These are phyloP conservation scores for Calcarisporium arbuscula DNA, from an alignment of 2,329 filamentous ascomycete genomes.

Conservation along the genomic window DNA sequence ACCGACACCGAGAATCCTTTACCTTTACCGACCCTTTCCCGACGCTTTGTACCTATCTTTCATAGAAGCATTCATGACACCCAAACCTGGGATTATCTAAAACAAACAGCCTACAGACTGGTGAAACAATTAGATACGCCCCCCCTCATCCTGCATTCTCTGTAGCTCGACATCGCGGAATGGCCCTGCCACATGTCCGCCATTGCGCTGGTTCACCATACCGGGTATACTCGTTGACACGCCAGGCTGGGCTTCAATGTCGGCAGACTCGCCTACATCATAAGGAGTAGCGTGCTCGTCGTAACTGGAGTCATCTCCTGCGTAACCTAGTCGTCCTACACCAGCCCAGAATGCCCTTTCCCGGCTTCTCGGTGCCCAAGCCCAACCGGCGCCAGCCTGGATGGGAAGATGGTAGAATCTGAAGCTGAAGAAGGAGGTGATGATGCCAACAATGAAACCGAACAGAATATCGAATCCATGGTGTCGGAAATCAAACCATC, in stretches of 20 bases:
- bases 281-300: conserved; percentile 15
- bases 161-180: conserved; percentile 27
- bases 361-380: conserved; percentile 72
- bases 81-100: too few relatives aligned
- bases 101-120: too few relatives aligned
- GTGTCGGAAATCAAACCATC: conserved; percentile 84
- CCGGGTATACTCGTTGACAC: conserved; percentile 2
- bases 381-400: conserved; percentile 70
- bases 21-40: too few relatives aligned
- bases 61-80: too few relatives aligned
- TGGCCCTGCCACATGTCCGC: conserved; percentile 5
- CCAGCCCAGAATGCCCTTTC: conserved; percentile 75
- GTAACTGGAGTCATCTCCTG: conserved; percentile 35
- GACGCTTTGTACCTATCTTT: too few relatives aligned
- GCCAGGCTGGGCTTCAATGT: conserved; percentile 12
- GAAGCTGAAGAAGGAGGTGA: conserved; percentile 69
- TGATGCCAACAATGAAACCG: conserved; percentile 71
- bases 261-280: conserved; percentile 20
- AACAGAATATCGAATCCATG: conserved; percentile 89
- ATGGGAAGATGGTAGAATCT: conserved; percentile 82
- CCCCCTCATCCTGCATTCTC: conserved; percentile 11
- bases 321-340: conserved; percentile 55
- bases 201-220: conserved; percentile 10
- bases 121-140: too few relatives aligned
- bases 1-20: too few relatives aligned